Evolutionary conservation across 495 filamentous ascomycete genomes (phyloP), one percentile per base, ranked within the genome.

Genomic region (Xylaria acuta): DNA sequence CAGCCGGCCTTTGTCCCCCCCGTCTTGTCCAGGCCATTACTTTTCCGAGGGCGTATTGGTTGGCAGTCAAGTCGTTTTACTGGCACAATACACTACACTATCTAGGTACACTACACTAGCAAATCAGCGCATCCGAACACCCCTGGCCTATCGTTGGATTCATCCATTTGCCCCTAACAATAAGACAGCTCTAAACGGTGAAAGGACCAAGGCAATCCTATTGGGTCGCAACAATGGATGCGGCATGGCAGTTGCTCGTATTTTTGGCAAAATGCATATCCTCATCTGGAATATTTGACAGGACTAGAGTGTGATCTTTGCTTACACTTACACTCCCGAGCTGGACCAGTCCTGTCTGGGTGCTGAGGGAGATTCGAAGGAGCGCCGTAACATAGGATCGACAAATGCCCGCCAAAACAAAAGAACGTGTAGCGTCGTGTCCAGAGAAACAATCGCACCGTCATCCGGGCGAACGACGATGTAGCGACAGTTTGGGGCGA

Each of bases 281-380:
- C 36, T 45, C 54, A 32, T 62, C 54, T 59, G 67, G n/a, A 30
- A 30, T 49, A 34, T 62, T 41, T 53, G 64, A 34, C 49, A 67
- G 25, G 62, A 56, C 53, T 56, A 18, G 27, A 56, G 25, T 56
- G 53, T 60, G 5, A 66, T 51, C 12, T 47, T 47, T 66, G 64
- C 58, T 38, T 38, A 60, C 58, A 22, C 32, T 36, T 36, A 38
- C 54, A 11, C 7, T 60, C 32, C 58, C 34, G 38, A 20, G 38
- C 22, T 25, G n/a, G 60, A 27, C 43, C 41, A 49, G 8, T 41
- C 8, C 34, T 54, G 64, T 8, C 64, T 8, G 18, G 47, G 51
- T 59, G 36, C 56, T 36, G 53, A 62, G 56, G 20, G 25, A 60
- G 54, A 71, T 64, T 71, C 41, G 66, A 69, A 69, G 66, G 66